Conservation (phyloP, 1,284 basidiomycete species). For the Chondrostereum purpureum region DNA sequence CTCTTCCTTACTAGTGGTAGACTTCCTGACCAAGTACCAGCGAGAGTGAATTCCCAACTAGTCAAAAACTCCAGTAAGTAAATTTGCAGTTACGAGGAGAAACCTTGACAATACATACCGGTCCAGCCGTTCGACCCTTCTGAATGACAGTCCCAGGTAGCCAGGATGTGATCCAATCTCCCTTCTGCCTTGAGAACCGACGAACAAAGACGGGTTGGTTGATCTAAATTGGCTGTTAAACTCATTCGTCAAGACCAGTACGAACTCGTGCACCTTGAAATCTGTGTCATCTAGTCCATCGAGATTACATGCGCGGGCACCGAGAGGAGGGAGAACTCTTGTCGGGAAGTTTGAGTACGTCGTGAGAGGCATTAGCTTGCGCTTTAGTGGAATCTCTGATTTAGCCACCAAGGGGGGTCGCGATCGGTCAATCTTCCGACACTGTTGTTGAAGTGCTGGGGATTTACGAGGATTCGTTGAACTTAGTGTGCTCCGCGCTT, state of each 20-base stretch:
- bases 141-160: conserved; percentile 3
- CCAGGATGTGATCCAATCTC: conserved; percentile 7
- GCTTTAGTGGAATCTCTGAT: too few species aligned
- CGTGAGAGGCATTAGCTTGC: not conserved
- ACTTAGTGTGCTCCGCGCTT: too few species aligned
- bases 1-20: not conserved
- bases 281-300: not conserved
- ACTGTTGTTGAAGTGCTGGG: too few species aligned
- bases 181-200: not conserved
- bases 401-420: too few species aligned
- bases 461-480: too few species aligned
- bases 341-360: conserved; percentile 1
- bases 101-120: not conserved
- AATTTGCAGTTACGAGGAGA: not conserved
- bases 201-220: conserved; percentile 4
- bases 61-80: conserved; percentile 1
- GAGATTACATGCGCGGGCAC: not conserved
- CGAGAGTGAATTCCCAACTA: not conserved
- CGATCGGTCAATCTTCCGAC: too few species aligned
- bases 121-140: not conserved
- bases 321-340: not conserved
- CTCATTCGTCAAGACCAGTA: not conserved
- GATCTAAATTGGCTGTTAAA: conserved; percentile 1
- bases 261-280: conserved; percentile 1
- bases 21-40: not conserved